Base-by-base conservation (phyloP, 805 yeast species). In the Candida ovalis region DNA sequence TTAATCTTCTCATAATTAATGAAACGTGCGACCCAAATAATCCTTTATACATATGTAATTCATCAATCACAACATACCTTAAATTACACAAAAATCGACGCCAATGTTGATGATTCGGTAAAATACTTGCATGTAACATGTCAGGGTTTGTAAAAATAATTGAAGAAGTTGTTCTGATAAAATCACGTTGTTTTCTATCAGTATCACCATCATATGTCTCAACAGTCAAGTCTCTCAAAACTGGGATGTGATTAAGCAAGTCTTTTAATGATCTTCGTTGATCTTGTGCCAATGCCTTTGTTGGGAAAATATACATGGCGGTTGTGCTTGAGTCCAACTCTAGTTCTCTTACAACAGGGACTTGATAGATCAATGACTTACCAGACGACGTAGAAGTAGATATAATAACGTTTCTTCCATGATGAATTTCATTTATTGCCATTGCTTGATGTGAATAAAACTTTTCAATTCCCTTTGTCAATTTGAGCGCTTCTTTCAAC, bases 341-440 rank as follows among this genome's bases (percentile, higher is more conserved):
- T 44, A 75, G 67, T 44, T 69, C 74, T 44, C 74, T 71, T 9
- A 91, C 62, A 2, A 92, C 87, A 0, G 98, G 96, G 1, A 90
- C 67, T 64, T 94, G 99, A 60, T 91, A 94, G 25, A 94, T 87
- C 51, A 94, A 71, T 0, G 98, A 91, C 59, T 94, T 94, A 42
- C 99, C 99, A 0, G 97, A 90, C 0, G 97, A 89, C 0, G 99
- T 94, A 0, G 97, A 82, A 0, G 99, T 94, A n/a, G 96, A 84
- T 2, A 91, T 82, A 39, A 94, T 87, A 4, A 90, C 89, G 65
- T 91, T 82, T 42, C 78, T 71, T 0, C 81, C 81, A 0, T 67
- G 56, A 42, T 78, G 46, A 21, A 86, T 66, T 0, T 82, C 75
- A 46, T 82, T 75, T 2, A 91, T 63, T 0, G 97, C 97, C 44